A percentile compares a stretch with the other conserved stretches of the same genome.
Evolutionary conservation across 75 land plant genomes (phyloP).

Genomic region (Isoetes taiwanensis): DNA sequence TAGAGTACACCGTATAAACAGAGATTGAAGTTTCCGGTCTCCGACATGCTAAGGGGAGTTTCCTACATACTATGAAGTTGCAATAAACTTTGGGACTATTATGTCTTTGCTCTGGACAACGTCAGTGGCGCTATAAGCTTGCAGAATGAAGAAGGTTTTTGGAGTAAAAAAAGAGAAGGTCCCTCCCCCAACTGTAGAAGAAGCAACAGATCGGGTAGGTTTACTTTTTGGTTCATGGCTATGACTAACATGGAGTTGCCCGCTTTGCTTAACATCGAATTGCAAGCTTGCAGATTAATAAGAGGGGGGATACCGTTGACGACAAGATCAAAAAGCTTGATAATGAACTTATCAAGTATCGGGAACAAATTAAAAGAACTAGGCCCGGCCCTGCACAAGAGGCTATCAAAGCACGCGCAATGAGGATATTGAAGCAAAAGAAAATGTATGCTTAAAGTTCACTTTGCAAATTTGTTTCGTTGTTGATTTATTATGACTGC

Average conservation of each 20-base stretch:
- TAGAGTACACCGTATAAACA: too few species aligned
- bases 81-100: too few species aligned
- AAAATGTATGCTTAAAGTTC: conserved; percentile 41
- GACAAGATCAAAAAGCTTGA: conserved; percentile 91
- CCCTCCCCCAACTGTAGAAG: conserved; percentile 76
- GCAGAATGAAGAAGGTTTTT: conserved; percentile 87
- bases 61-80: too few species aligned
- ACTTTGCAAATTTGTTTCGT: not conserved
- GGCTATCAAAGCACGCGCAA: conserved; percentile 93
- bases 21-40: too few species aligned
- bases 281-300: conserved; percentile 79
- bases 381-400: conserved; percentile 99
- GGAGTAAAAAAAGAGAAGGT: conserved; percentile 93
- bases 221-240: not conserved
- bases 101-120: too few species aligned
- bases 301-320: conserved; percentile 90
- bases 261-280: not conserved
- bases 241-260: not conserved
- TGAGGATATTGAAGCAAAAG: conserved; percentile 95
- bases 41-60: too few species aligned
- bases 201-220: conserved; percentile 74
- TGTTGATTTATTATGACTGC: not conserved
- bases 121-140: too few species aligned
- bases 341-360: conserved; percentile 65
- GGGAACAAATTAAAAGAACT: conserved; percentile 90